These are phyloP conservation scores for Venturia asperata DNA, from an alignment of 2,329 filamentous ascomycete genomes.

Conservation along the genomic window DNA sequence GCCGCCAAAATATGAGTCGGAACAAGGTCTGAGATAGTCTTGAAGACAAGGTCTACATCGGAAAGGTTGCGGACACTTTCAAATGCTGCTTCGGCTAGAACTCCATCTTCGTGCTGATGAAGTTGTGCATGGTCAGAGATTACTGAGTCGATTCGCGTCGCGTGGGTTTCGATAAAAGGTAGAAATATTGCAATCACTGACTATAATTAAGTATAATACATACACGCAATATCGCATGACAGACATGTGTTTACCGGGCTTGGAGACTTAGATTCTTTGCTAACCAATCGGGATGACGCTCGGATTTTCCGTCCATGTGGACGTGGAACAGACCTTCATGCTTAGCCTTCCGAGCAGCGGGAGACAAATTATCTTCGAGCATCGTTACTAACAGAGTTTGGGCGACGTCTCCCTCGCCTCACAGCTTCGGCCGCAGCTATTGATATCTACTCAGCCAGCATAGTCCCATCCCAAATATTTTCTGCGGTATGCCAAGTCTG, in stretches of 20 bases:
- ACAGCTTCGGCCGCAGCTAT: not conserved
- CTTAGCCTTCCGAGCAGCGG: not conserved
- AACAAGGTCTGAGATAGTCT: not conserved
- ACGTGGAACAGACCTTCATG: not conserved
- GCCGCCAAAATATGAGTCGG: not conserved
- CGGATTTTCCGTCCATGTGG: not conserved
- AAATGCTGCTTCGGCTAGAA: not conserved
- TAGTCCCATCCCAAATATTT: not conserved
- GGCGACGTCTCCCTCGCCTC: not conserved
- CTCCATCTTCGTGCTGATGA: too few species aligned
- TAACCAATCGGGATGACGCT: not conserved
- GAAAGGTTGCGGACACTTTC: not conserved
- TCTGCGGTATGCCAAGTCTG: not conserved
- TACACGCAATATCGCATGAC: not conserved
- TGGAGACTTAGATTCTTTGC: not conserved
- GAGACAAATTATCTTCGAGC: not conserved
- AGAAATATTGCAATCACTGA: not conserved
- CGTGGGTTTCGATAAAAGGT: not conserved
- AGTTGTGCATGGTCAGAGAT: too few species aligned
- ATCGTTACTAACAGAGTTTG: not conserved
- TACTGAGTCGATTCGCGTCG: too few species aligned
- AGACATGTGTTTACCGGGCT: not conserved
- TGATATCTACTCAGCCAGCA: not conserved
- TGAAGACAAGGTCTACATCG: not conserved
- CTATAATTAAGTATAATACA: too few species aligned